Percentiles rank a stretch among this genome's conserved stretches.
phyloP scores from a whole-genome alignment of 2,329 filamentous ascomycete species.

The Fusarium sp. region DNA sequence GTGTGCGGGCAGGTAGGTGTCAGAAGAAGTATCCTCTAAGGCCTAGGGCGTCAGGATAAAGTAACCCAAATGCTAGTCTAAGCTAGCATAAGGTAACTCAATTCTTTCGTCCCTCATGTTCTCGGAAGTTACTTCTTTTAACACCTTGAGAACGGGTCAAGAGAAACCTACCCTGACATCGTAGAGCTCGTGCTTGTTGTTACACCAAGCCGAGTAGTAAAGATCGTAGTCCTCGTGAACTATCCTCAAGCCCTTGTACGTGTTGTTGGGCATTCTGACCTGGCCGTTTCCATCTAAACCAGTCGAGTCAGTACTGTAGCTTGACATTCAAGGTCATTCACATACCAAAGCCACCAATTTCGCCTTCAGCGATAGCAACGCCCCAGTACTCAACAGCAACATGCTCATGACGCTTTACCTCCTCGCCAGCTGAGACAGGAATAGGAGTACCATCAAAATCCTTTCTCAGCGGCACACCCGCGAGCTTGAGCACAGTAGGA shows the following conservation, averaged over 20 bases:
- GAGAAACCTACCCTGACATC: conserved; percentile 60
- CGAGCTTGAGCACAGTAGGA: conserved; percentile 66
- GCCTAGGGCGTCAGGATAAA: too few relatives aligned
- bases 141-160: too few relatives aligned
- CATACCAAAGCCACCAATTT: conserved; percentile 45
- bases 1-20: too few relatives aligned
- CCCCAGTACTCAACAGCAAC: conserved; percentile 71
- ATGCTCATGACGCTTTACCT: conserved; percentile 60
- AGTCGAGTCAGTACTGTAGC: conserved; percentile 7
- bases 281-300: conserved; percentile 38
- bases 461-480: conserved; percentile 54
- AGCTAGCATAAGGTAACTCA: too few relatives aligned
- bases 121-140: too few relatives aligned
- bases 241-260: conserved; percentile 71
- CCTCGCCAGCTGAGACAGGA: conserved; percentile 50
- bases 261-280: conserved; percentile 57
- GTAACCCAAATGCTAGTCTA: too few relatives aligned
- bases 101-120: too few relatives aligned
- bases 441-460: conserved; percentile 70
- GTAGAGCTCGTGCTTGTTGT: conserved; percentile 74
- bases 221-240: conserved; percentile 67
- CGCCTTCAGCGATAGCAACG: conserved; percentile 53
- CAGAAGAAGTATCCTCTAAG: too few relatives aligned
- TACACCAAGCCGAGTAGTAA: conserved; percentile 77
- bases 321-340: not conserved